phyloP scores from a whole-genome alignment of 441 rosid species.

The Syzygium malaccense region DNA sequence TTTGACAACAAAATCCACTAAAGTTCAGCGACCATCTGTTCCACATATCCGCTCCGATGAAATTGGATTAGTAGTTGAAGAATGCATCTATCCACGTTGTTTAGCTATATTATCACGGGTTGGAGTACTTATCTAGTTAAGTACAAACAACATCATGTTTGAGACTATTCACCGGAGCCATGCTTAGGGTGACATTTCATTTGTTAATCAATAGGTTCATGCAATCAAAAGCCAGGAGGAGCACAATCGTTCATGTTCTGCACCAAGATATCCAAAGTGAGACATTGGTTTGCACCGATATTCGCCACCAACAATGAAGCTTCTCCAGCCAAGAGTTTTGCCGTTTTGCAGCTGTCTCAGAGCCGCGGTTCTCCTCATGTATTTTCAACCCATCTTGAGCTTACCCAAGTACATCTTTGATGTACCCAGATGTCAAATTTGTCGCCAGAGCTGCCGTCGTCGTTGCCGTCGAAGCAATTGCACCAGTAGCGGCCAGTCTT shows the following conservation, averaged over 20 bases:
- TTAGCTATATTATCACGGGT: neutral
- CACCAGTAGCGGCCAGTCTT: conserved; percentile 63
- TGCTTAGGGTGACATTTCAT: neutral
- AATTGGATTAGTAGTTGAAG: neutral
- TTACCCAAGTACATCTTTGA: too few relatives aligned
- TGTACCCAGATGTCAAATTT: conserved; percentile 29
- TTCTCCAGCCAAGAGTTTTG: neutral
- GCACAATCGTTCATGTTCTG: neutral
- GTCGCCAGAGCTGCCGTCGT: conserved; percentile 66
- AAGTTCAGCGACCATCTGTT: neutral
- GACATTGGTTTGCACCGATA: neutral
- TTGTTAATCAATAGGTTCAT: neutral
- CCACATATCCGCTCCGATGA: neutral
- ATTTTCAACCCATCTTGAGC: neutral
- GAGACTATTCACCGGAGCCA: neutral
- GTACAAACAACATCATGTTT: neutral
- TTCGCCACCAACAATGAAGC: neutral
- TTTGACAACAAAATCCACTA: neutral
- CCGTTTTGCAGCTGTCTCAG: neutral
- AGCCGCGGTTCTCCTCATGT: neutral
- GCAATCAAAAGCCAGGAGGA: neutral
- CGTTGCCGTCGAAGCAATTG: conserved; percentile 73
- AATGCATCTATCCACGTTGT: neutral
- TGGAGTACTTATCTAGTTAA: neutral
- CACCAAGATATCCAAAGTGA: neutral